A percentile compares a stretch with the other conserved stretches of the same genome.
Conservation (phyloP, 2,329 filamentous ascomycete species). For the Knufia petricola region DNA sequence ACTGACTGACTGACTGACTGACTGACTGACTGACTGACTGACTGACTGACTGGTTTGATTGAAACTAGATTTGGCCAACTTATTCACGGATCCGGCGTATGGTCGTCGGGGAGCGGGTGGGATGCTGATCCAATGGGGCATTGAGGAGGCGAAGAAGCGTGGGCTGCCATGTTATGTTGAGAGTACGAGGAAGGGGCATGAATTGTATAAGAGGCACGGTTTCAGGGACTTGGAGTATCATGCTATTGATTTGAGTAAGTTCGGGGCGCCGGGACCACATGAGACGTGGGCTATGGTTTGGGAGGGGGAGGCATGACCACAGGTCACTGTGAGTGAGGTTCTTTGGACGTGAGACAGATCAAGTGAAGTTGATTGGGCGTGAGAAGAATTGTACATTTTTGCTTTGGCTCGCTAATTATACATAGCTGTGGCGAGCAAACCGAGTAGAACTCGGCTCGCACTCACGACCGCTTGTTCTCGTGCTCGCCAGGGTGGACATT, state of each 20-base stretch:
- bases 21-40: too few relatives aligned
- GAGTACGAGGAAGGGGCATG: conserved; percentile 34
- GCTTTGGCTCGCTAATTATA: conserved; percentile 13
- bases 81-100: conserved; percentile 24
- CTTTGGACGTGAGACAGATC: conserved; percentile 16
- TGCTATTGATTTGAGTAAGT: conserved; percentile 3
- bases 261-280: background rate
- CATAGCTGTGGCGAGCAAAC: background rate
- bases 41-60: conserved; percentile 28
- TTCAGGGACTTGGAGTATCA: conserved; percentile 26
- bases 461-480: conserved; percentile 25
- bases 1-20: too few relatives aligned
- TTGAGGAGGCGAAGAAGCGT: conserved; percentile 26
- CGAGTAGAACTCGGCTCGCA: background rate
- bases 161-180: conserved; percentile 40
- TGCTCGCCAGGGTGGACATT: conserved; percentile 53
- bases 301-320: conserved; percentile 11
- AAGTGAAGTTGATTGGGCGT: background rate
- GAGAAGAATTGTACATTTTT: conserved; percentile 23
- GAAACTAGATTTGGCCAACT: conserved; percentile 35
- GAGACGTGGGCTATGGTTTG: conserved; percentile 5
- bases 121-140: conserved; percentile 35
- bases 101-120: conserved; percentile 38
- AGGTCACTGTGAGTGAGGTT: too few relatives aligned
- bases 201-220: conserved; percentile 40